Base-by-base conservation (phyloP, 2,329 filamentous ascomycete genomes). In the Fusarium newnesense region DNA sequence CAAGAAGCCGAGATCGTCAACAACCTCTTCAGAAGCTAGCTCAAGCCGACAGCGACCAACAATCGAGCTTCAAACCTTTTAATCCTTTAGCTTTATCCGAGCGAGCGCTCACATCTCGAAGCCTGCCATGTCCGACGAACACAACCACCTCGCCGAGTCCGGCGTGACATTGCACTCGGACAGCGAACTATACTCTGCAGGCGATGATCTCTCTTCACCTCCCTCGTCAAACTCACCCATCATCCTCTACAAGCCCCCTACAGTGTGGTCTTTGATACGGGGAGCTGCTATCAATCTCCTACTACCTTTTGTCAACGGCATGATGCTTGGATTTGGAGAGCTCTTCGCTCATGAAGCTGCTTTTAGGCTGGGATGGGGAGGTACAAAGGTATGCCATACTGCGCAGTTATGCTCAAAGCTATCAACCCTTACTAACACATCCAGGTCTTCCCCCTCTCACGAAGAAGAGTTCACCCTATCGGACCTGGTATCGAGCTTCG, bases 271-370 rank as follows among this genome's bases (percentile, higher is more conserved):
- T 15, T 82, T 99, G 71, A 75, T 98, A 61, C 91, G 96, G 62
- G 94, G 96, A 42, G 94, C 95, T 21, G 95, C 95, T 10, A 99
- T 99, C 84, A 99, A 99, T 81, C 86, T 99, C n/a, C 79, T 99
- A 3, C 84, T 99, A 26, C 96, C 96, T 0, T 99, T 99, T 79
- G 90, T 99, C 79, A 99, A 99, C 84, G 96, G 96, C 52, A 89
- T 99, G 87, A 99, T 99, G 96, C 85, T 99, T 79, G 96, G 96
- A 5, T 98, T 99, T 79, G 96, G 96, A 76, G 96, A 99, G 85
- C 85, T 99, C 58, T 96, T 99, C 82, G 96, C 96, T 61, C 96
- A 99, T 80, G 96, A 99, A 85, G 92, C 94, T 57, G 96, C 96
- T 4, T 99, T 96, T 80, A 87, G 96, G 78, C 85, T 98, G 76